phyloP scores from a whole-genome alignment of 2,329 filamentous ascomycete species.

The Beauveria varroae region DNA sequence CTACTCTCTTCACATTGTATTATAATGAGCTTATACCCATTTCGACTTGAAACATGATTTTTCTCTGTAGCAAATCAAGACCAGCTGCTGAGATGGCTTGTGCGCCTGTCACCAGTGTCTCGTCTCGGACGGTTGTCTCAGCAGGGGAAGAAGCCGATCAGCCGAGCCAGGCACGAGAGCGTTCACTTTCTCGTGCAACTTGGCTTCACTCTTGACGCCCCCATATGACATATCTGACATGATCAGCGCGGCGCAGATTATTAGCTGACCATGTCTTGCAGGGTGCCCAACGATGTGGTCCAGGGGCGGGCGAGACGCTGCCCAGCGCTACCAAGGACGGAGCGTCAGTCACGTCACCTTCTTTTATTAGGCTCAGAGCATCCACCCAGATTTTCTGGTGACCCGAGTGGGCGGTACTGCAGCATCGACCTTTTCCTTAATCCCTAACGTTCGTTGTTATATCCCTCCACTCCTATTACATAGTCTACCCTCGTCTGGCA shows the following conservation, averaged over 20 bases:
- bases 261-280: slow-evolving; percentile 1
- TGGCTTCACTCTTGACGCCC: background rate
- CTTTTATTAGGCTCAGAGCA: background rate
- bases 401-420: slow-evolving; percentile 4
- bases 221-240: slow-evolving; percentile 1
- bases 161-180: background rate
- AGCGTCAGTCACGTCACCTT: background rate
- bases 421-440: background rate
- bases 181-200: background rate
- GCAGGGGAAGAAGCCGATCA: background rate
- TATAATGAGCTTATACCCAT: background rate
- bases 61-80: background rate
- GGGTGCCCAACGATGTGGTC: background rate
- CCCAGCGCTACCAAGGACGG: background rate
- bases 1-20: slow-evolving; percentile 1
- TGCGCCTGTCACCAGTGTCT: background rate
- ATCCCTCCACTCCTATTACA: slow-evolving; percentile 3
- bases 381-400: slow-evolving; percentile 2
- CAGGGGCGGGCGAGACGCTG: background rate
- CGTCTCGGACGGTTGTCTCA: background rate
- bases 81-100: background rate
- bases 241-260: background rate
- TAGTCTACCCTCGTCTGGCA: background rate
- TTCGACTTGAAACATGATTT: background rate
- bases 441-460: background rate